Conservation (phyloP, 306 rosid genomes). For the Cicer arietinum region DNA sequence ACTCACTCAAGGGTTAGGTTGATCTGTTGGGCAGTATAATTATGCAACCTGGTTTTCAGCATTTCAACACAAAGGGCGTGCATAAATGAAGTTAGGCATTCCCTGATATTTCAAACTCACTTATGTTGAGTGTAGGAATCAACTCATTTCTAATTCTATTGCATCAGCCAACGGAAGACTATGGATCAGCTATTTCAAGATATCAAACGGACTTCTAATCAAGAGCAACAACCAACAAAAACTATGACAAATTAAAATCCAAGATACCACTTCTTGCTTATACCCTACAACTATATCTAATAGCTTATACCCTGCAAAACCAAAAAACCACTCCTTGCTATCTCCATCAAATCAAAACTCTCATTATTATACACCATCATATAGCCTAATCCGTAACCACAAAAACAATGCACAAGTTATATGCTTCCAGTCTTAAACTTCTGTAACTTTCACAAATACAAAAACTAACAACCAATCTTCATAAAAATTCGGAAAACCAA, state of each 20-base stretch:
- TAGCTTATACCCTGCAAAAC: not conserved
- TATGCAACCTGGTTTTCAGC: slow-evolving; percentile 15
- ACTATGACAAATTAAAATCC: slow-evolving; percentile 18
- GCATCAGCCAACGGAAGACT: slow-evolving; percentile 18
- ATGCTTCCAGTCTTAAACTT: not conserved
- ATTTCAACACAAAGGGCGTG: not conserved
- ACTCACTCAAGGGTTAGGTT: slow-evolving; percentile 6
- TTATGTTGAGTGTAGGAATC: slow-evolving; percentile 15
- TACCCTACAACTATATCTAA: slow-evolving; percentile 9
- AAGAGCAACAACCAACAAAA: slow-evolving; percentile 23
- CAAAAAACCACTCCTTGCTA: not conserved
- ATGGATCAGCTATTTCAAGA: not conserved
- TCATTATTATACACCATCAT: not conserved
- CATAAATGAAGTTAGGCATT: not conserved
- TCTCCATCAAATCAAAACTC: not conserved
- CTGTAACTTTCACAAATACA: not conserved
- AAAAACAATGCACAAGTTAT: not conserved
- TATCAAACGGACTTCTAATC: not conserved
- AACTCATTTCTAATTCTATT: slow-evolving; percentile 14
- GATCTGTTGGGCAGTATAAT: not conserved
- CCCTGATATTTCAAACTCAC: not conserved
- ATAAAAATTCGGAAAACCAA: not conserved
- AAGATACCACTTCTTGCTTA: not conserved
- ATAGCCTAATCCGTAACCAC: not conserved
- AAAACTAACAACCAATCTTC: not conserved